phyloP scores from a whole-genome alignment of 2,329 filamentous ascomycete species.

The Didymella pinodella region DNA sequence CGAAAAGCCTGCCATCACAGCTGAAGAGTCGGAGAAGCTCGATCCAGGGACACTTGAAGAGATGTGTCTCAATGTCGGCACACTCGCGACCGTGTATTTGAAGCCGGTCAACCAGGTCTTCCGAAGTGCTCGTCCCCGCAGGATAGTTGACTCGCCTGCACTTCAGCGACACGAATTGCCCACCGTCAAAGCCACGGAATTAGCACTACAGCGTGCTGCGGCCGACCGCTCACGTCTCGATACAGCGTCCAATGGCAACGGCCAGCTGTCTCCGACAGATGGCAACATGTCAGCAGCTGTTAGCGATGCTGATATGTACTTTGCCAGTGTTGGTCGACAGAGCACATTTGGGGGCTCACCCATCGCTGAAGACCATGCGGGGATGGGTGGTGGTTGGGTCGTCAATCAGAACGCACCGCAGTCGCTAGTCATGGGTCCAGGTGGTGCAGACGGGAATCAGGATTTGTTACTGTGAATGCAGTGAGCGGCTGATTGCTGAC shows the following conservation, averaged over 20 bases:
- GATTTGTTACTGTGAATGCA: slow-evolving; percentile 39
- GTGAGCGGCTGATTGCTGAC: neutral
- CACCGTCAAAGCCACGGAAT: slow-evolving; percentile 59
- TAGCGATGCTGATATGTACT: slow-evolving; percentile 88
- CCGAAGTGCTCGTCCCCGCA: slow-evolving; percentile 81
- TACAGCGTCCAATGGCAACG: slow-evolving; percentile 38
- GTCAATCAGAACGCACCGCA: slow-evolving; percentile 49
- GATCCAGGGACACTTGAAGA: slow-evolving; percentile 92
- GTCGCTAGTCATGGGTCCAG: slow-evolving; percentile 41
- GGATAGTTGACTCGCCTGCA: slow-evolving; percentile 82
- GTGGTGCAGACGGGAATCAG: slow-evolving; percentile 39
- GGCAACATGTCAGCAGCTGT: slow-evolving; percentile 73
- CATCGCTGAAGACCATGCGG: slow-evolving; percentile 40
- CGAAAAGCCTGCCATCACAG: slow-evolving; percentile 94
- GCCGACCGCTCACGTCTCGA: slow-evolving; percentile 44
- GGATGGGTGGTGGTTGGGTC: slow-evolving; percentile 46
- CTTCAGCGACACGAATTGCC: slow-evolving; percentile 77
- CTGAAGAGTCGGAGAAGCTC: slow-evolving; percentile 86
- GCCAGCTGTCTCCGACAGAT: slow-evolving; percentile 31
- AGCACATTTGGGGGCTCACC: slow-evolving; percentile 49
- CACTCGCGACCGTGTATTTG: slow-evolving; percentile 94
- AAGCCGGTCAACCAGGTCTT: slow-evolving; percentile 98
- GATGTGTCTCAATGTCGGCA: slow-evolving; percentile 96
- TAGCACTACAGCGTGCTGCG: slow-evolving; percentile 43
- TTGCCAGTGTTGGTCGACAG: slow-evolving; percentile 65